phyloP scores from a whole-genome alignment of 768 basidiomycete species.

The Pulveroboletus ravenelii region DNA sequence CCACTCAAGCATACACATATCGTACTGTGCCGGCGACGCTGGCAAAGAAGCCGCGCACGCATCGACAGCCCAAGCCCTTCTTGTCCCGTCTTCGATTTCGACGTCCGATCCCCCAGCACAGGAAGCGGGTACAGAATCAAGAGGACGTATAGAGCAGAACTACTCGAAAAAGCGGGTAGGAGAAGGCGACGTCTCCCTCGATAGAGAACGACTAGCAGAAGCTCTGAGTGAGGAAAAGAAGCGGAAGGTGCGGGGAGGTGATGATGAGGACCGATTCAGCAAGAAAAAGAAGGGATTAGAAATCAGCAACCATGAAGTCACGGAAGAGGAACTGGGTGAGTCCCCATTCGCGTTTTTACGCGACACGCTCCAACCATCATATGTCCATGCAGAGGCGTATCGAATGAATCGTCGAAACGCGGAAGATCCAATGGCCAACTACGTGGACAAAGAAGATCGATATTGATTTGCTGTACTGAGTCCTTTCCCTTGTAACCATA shows the following conservation, averaged over 20 bases:
- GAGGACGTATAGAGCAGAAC: slow-evolving; percentile 55
- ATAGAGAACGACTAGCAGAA: slow-evolving; percentile 61
- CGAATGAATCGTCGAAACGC: slow-evolving; percentile 64
- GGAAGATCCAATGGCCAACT: slow-evolving; percentile 93
- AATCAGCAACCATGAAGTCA: slow-evolving; percentile 68
- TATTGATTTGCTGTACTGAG: slow-evolving; percentile 5
- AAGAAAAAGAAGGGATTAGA: slow-evolving; percentile 57
- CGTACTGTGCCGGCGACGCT: slow-evolving; percentile 87
- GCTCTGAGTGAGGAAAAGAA: slow-evolving; percentile 81
- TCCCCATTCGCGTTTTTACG: slow-evolving; percentile 9
- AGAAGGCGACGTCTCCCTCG: slow-evolving; percentile 75
- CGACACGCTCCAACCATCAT: slow-evolving; percentile 5
- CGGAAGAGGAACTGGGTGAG: slow-evolving; percentile 83
- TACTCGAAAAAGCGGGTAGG: slow-evolving; percentile 77
- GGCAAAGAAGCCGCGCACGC: slow-evolving; percentile 75
- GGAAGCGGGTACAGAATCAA: slow-evolving; percentile 26
- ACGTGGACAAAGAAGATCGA: slow-evolving; percentile 55
- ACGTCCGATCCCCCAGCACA: slow-evolving; percentile 28
- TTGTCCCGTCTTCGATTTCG: slow-evolving; percentile 39
- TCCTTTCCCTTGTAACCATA: background rate
- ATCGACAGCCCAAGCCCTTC: slow-evolving; percentile 68
- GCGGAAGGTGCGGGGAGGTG: slow-evolving; percentile 57
- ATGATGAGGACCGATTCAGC: slow-evolving; percentile 47
- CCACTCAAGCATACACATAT: slow-evolving; percentile 78
- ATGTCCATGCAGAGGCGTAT: slow-evolving; percentile 71